Base-by-base conservation (phyloP, 176 grass and related monocot species). In the Phoenix roebelenii region DNA sequence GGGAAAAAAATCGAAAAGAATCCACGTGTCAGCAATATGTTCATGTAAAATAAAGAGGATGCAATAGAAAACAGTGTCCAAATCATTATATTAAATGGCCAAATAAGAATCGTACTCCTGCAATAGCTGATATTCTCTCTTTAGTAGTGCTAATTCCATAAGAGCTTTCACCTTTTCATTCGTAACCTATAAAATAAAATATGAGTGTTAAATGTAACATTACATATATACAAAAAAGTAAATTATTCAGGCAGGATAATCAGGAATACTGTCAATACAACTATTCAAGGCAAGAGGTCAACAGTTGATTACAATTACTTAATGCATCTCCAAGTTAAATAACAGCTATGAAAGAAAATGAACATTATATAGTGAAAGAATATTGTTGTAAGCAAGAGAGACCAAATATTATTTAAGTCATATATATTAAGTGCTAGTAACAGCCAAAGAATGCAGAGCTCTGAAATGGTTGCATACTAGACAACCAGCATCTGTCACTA, bases 121-220 rank as follows among this genome's bases (percentile, higher is more conserved):
- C 49, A 85, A 76, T 57, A 77, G 65, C 25, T 82, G 62, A 77
- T 74, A 74, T 69, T 90, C 81, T 90, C 87, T 72, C 80, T 91
- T 91, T 52, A 91, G 61, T 76, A 85, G 82, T 66, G 92, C 84
- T 74, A 91, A 85, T 75, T 97, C 92, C 75, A 90, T 79, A 9
- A 97, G 81, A 66, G 77, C 70, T 56, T 69, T 87, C 54, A 97
- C 81, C 69, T 96, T 96, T 82, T 96, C 92, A 69, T 90, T 77
- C 29, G 82, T 90, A 65, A 96, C 83, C 86, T 96, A 71, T 51
- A 81, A 23, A 83, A 3, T 59, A 61, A 49, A 75, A 29, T 39
- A 66, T 63, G 1, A 69, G 4, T 32, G 20, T 50, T 51, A 23
- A 53, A 82, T 74, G 55, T 5, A 57, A 57, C n/a, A 18, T 51